phyloP scores from a whole-genome alignment of 306 rosid species.

The Casuarina equisetifolia region DNA sequence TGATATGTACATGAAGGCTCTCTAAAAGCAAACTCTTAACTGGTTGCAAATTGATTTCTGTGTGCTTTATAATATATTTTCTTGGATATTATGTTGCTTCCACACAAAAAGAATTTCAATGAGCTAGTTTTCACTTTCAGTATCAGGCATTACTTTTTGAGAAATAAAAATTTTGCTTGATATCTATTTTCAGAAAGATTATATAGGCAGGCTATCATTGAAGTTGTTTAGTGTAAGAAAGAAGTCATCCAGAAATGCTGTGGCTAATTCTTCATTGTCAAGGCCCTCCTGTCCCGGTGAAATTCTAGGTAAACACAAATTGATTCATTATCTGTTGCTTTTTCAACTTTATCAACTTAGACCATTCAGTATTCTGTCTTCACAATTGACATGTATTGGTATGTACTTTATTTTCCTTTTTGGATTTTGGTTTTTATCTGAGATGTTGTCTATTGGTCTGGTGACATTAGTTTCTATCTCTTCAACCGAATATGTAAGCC shows the following conservation, averaged over 20 bases:
- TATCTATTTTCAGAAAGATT: background rate
- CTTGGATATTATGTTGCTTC: background rate
- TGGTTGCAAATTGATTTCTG: background rate
- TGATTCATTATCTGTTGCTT: background rate
- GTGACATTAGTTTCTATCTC: background rate
- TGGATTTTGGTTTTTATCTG: background rate
- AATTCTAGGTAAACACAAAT: background rate
- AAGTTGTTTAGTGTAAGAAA: background rate
- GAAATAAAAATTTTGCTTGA: background rate
- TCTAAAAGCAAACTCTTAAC: background rate
- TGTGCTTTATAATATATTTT: background rate
- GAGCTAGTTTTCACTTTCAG: background rate
- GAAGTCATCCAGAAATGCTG: background rate
- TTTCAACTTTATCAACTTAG: background rate
- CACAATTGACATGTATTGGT: background rate
- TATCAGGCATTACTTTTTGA: background rate
- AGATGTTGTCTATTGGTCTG: background rate
- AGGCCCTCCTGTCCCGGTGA: background rate
- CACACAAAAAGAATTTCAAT: background rate
- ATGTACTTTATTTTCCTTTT: background rate
- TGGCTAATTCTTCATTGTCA: background rate
- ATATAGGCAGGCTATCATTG: background rate
- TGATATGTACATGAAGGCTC: background rate
- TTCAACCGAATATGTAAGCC: background rate
- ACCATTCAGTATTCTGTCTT: background rate